Evolutionary conservation across 2,329 filamentous ascomycete genomes (phyloP).

Genomic region (Gnomoniopsis smithogilvyi): DNA sequence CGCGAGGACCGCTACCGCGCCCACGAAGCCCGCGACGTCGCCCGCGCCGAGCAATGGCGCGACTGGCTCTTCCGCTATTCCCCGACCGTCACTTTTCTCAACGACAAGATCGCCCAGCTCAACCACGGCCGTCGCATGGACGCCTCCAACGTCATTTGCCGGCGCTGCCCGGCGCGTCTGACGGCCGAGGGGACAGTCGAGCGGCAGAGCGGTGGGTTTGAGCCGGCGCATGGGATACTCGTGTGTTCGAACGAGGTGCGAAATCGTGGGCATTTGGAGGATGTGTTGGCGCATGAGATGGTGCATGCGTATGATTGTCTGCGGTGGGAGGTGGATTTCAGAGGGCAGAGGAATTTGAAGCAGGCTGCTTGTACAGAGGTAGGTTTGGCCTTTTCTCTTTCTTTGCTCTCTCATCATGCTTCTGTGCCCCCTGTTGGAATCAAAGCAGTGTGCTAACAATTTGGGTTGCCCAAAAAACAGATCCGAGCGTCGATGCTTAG

Average conservation of each 20-base stretch:
- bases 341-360: slow-evolving; percentile 66
- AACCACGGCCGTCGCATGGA: slow-evolving; percentile 66
- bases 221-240: slow-evolving; percentile 80
- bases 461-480: too few relatives aligned
- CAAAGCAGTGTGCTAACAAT: too few relatives aligned
- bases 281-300: slow-evolving; percentile 96
- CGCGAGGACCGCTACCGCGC: slow-evolving; percentile 71
- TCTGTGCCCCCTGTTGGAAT: background rate
- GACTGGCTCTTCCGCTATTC: slow-evolving; percentile 83
- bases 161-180: slow-evolving; percentile 65
- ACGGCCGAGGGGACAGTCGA: slow-evolving; percentile 59
- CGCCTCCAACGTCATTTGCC: slow-evolving; percentile 73
- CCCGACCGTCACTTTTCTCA: slow-evolving; percentile 83
- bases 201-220: slow-evolving; percentile 75
- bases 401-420: too few relatives aligned
- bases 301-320: slow-evolving; percentile 95
- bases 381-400: slow-evolving; percentile 24
- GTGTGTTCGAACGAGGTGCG: slow-evolving; percentile 90
- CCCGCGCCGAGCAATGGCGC: slow-evolving; percentile 74
- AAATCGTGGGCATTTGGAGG: slow-evolving; percentile 78
- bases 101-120: slow-evolving; percentile 73
- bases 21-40: slow-evolving; percentile 76
- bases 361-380: slow-evolving; percentile 96
- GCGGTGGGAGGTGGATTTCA: slow-evolving; percentile 84
- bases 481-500: slow-evolving; percentile 91